These are phyloP conservation scores for Fusarium protoensiforme DNA, from an alignment of 2,329 filamentous ascomycete genomes.

Conservation along the genomic window DNA sequence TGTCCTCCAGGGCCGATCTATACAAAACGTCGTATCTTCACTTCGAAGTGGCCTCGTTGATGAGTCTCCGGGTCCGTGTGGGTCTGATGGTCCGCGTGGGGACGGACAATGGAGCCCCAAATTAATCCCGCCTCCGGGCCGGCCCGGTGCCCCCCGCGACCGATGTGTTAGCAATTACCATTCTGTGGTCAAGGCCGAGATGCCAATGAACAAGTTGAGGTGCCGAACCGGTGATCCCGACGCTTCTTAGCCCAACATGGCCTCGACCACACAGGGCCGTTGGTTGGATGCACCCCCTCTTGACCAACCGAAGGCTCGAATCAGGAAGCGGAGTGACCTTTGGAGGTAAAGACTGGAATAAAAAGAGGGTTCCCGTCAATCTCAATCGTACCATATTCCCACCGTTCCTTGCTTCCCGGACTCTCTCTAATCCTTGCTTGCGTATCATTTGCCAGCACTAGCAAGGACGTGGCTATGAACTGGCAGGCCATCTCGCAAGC, in stretches of 20 bases:
- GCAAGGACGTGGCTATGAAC: not conserved
- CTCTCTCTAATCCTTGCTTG: not conserved
- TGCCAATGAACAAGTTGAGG: not conserved
- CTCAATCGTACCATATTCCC: not conserved
- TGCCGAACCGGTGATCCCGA: not conserved
- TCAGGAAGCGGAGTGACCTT: not conserved
- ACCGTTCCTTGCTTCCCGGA: not conserved
- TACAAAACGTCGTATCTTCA: too few species aligned
- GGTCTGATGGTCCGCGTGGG: not conserved
- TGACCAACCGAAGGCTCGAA: too few species aligned
- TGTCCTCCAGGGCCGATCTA: too few species aligned
- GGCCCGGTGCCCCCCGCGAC: not conserved
- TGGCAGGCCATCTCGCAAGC: conserved; percentile 7
- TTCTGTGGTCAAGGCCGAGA: too few species aligned
- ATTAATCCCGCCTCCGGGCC: not conserved
- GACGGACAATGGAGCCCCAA: not conserved
- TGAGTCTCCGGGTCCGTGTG: not conserved
- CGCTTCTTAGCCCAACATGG: not conserved
- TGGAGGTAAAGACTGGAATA: not conserved
- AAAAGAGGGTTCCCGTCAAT: not conserved
- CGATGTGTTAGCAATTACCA: too few species aligned
- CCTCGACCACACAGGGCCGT: too few species aligned
- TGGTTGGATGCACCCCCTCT: not conserved
- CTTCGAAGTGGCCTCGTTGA: not conserved
- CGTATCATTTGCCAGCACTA: not conserved